A percentile compares a stretch with the other conserved stretches of the same genome.
Evolutionary conservation across 805 yeast genomes (phyloP).

Genomic region (Candida taoyuanica): DNA sequence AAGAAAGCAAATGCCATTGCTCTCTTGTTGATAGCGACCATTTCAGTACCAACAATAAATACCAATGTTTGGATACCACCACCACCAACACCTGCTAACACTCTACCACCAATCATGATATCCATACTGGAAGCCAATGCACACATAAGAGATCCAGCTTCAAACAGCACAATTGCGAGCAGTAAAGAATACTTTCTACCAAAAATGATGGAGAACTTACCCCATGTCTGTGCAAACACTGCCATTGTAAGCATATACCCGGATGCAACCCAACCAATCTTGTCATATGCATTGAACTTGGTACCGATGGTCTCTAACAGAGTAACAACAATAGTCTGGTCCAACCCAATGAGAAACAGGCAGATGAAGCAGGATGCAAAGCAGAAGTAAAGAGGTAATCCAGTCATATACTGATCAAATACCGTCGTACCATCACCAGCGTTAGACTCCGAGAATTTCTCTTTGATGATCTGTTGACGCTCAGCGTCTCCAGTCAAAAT

Average conservation of each 20-base stretch:
- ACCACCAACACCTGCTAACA: constrained; percentile 67
- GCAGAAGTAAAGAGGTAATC: constrained; percentile 11
- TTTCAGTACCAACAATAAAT: constrained; percentile 52
- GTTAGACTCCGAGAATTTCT: constrained; percentile 19
- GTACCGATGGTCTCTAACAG: constrained; percentile 45
- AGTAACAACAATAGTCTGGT: constrained; percentile 53
- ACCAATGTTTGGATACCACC: constrained; percentile 60
- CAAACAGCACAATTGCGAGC: constrained; percentile 46
- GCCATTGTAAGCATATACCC: constrained; percentile 54
- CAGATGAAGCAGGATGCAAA: constrained; percentile 23
- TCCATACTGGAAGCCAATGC: constrained; percentile 53
- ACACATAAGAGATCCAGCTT: constrained; percentile 55
- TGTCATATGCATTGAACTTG: constrained; percentile 44
- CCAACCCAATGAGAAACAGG: constrained; percentile 32
- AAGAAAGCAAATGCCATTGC: constrained; percentile 20
- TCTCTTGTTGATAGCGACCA: constrained; percentile 32
- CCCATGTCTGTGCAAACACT: constrained; percentile 51
- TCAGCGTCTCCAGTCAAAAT: not conserved
- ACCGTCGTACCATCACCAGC: constrained; percentile 26
- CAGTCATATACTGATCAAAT: constrained; percentile 19
- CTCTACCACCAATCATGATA: constrained; percentile 66
- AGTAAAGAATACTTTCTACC: constrained; percentile 52
- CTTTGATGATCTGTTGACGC: not conserved
- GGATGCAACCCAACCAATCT: constrained; percentile 56
- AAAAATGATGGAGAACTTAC: constrained; percentile 48